Conservation (phyloP, 1,284 basidiomycete species). For the Paramarasmius palmivorus region DNA sequence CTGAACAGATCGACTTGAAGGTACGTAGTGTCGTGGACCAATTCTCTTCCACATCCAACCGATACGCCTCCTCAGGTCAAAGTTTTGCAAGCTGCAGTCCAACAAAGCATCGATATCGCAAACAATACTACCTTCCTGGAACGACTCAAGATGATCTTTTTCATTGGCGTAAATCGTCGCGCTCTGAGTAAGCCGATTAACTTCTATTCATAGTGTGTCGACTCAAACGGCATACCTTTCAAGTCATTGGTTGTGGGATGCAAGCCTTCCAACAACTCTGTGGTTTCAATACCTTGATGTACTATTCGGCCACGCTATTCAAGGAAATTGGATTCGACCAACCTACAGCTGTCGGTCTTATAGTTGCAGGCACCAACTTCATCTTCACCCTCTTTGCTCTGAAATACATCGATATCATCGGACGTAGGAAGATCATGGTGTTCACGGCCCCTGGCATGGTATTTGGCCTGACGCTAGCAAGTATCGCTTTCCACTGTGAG, state of each 20-base stretch:
- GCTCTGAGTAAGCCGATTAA: slow-evolving; percentile 58
- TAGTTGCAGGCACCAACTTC: slow-evolving; percentile 81
- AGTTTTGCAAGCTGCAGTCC: slow-evolving; percentile 61
- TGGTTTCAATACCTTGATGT: slow-evolving; percentile 77
- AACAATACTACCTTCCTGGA: slow-evolving; percentile 63
- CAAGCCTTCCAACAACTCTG: slow-evolving; percentile 84
- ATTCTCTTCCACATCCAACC: neutral
- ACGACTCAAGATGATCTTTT: slow-evolving; percentile 55
- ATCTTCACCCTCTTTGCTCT: slow-evolving; percentile 81
- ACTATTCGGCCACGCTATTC: slow-evolving; percentile 80
- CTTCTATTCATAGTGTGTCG: neutral
- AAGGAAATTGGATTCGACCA: slow-evolving; percentile 80
- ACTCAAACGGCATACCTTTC: neutral
- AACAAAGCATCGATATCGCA: slow-evolving; percentile 61
- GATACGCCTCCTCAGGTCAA: slow-evolving; percentile 42
- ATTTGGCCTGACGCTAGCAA: slow-evolving; percentile 67
- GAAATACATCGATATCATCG: slow-evolving; percentile 80
- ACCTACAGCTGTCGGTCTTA: slow-evolving; percentile 77
- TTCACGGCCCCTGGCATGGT: slow-evolving; percentile 80
- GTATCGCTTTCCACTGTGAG: slow-evolving; percentile 77
- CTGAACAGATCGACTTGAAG: slow-evolving; percentile 68
- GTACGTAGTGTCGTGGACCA: slow-evolving; percentile 28
- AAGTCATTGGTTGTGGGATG: slow-evolving; percentile 76
- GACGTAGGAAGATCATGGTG: slow-evolving; percentile 76
- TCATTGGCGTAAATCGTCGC: slow-evolving; percentile 61